Percentiles rank a stretch among this genome's conserved stretches.
phyloP scores from a whole-genome alignment of 2,329 filamentous ascomycete species.

The Trematosphaeria pertusa region DNA sequence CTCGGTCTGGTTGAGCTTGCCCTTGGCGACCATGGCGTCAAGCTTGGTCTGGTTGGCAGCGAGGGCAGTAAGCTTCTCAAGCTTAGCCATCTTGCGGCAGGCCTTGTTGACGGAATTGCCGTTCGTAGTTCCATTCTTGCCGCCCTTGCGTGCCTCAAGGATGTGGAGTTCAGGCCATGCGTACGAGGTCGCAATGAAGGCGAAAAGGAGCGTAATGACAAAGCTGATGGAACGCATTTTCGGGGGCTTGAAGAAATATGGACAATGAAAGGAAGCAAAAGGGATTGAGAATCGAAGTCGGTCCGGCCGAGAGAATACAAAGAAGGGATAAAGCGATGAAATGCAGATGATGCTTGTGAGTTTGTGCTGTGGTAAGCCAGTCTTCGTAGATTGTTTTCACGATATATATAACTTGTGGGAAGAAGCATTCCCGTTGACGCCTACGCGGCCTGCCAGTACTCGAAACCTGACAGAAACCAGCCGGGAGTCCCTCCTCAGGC shows the following conservation, averaged over 20 bases:
- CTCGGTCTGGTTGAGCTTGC: constrained; percentile 28
- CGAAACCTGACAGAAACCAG: constrained; percentile 30
- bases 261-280: neutral
- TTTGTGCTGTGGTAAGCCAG: no score
- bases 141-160: constrained; percentile 29
- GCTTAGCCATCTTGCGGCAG: constrained; percentile 31
- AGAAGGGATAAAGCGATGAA: constrained; percentile 1
- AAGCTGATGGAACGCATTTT: constrained; percentile 27
- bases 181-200: constrained; percentile 25
- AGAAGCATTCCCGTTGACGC: constrained; percentile 7
- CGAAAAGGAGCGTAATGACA: constrained; percentile 25
- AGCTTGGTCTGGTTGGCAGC: constrained; percentile 39
- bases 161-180: constrained; percentile 24
- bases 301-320: constrained; percentile 19
- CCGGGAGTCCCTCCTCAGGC: constrained; percentile 6
- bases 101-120: constrained; percentile 23
- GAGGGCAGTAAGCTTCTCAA: constrained; percentile 30
- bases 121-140: constrained; percentile 13
- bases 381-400: no score
- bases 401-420: neutral
- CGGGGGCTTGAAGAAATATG: neutral
- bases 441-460: constrained; percentile 21
- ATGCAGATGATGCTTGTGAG: no score
- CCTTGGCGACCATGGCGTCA: constrained; percentile 30
- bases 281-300: constrained; percentile 10